Conservation (phyloP, 179 eudicot species). For the Camellia oleifera region DNA sequence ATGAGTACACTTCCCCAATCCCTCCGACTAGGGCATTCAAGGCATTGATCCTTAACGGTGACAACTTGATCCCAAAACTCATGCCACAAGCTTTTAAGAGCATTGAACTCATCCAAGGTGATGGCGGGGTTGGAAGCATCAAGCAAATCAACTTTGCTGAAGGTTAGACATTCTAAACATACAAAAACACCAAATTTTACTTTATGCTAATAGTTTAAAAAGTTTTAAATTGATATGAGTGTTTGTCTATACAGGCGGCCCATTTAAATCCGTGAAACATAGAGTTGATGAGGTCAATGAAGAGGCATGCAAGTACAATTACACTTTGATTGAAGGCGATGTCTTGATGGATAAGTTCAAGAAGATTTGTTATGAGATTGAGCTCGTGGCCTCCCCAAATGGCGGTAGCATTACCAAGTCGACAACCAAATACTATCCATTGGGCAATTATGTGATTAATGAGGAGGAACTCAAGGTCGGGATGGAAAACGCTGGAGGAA, state of each 20-base stretch:
- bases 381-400: background rate
- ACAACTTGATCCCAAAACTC: slow-evolving; percentile 13
- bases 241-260: background rate
- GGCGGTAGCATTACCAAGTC: slow-evolving; percentile 7
- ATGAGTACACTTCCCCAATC: background rate
- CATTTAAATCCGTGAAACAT: background rate
- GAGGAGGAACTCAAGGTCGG: too few species aligned
- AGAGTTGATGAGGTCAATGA: background rate
- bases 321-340: slow-evolving; percentile 5
- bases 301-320: background rate
- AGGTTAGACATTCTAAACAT: background rate
- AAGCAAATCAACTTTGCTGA: slow-evolving; percentile 7
- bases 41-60: background rate
- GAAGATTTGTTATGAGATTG: background rate
- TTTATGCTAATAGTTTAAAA: too few species aligned
- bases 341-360: slow-evolving; percentile 3
- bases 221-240: background rate
- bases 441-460: background rate
- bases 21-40: background rate
- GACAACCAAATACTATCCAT: background rate
- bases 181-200: background rate
- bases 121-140: slow-evolving; percentile 13
- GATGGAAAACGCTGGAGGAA: too few species aligned
- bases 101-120: slow-evolving; percentile 4
- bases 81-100: slow-evolving; percentile 1